Base-by-base conservation (phyloP, 106 monocot genomes). In the Hemerocallis citrina region DNA sequence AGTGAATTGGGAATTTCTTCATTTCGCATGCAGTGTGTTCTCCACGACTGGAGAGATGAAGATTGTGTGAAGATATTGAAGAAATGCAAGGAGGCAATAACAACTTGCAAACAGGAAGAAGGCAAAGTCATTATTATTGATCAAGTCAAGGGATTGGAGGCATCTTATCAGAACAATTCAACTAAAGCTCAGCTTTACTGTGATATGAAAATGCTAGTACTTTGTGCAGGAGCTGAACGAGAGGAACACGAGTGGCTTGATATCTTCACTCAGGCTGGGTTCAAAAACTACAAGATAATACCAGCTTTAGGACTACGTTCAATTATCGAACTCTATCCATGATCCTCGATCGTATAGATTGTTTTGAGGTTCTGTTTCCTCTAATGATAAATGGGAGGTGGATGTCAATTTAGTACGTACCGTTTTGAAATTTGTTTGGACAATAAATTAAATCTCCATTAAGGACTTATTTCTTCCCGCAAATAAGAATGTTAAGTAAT, bases 91-190 rank as follows among this genome's bases (percentile, higher is more conserved):
- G 55, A 56, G 19, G 67, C 67, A 10, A 58, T 68, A 22, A n/a
- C n/a, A n/a, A 41, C 58, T 14, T 20, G 33, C 0, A 68, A 35
- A 22, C 31, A 58, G 21, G 20, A 59, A 0, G 68, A 55, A 0
- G 68, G 68, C 24, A 68, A 68, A 42, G 45, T 68, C 14, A 68
- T 68, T 6, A 46, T 68, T 32, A 58, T 68, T 9, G 68, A 78
- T 0, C 59, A 55, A 32, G 66, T 72, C 14, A 34, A 57, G 2
- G 68, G 52, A 5, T 30, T 48, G 5, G 60, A 38, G 2, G 35
- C 6, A 6, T 21, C 7, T 3, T 7, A 52, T 21, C 4, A 52
- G 28, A 17, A 52, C 2, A 23, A 11, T 23, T 12, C 13, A 4
- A 29, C 6, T 3, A 33, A 34, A 16, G 38, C 52, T 13, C 52